These are phyloP conservation scores for Ambrosiella xylebori DNA, from an alignment of 2,329 filamentous ascomycete species.

Conservation along the genomic window DNA sequence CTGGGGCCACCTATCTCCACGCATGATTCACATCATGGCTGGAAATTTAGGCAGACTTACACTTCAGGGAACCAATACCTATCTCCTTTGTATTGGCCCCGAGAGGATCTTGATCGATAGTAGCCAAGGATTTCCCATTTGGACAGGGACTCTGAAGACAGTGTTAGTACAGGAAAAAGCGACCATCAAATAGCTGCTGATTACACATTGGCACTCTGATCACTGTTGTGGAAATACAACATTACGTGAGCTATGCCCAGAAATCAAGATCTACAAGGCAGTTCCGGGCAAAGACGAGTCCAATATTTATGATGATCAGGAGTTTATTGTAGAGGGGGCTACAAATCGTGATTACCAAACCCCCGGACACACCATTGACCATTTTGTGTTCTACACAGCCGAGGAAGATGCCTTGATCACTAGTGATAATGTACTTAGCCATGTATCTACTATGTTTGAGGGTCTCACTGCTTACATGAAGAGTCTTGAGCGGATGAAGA, in stretches of 20 bases:
- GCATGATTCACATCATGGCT: slow-evolving; percentile 68
- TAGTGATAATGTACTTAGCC: slow-evolving; percentile 74
- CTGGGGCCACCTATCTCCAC: slow-evolving; percentile 59
- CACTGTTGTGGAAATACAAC: slow-evolving; percentile 63
- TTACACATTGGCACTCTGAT: slow-evolving; percentile 89
- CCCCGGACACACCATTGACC: slow-evolving; percentile 61
- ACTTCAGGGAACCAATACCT: slow-evolving; percentile 78
- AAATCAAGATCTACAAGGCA: slow-evolving; percentile 46
- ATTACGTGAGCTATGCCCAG: slow-evolving; percentile 45
- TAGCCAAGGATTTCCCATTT: slow-evolving; percentile 61
- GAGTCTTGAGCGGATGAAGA: slow-evolving; percentile 52
- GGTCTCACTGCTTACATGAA: slow-evolving; percentile 51
- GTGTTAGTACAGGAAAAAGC: slow-evolving; percentile 52
- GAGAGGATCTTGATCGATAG: slow-evolving; percentile 75
- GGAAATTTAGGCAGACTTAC: slow-evolving; percentile 78
- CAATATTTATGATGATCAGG: slow-evolving; percentile 33
- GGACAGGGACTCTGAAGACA: slow-evolving; percentile 48
- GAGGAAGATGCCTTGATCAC: slow-evolving; percentile 78
- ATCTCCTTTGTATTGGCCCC: slow-evolving; percentile 63
- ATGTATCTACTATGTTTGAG: slow-evolving; percentile 75
- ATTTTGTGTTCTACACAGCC: slow-evolving; percentile 59
- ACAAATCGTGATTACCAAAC: slow-evolving; percentile 47
- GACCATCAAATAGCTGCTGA: slow-evolving; percentile 48
- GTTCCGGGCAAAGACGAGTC: slow-evolving; percentile 32
- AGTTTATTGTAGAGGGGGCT: slow-evolving; percentile 40